phyloP scores from a whole-genome alignment of 495 filamentous ascomycete species.

The Hypoxylon perforatum region DNA sequence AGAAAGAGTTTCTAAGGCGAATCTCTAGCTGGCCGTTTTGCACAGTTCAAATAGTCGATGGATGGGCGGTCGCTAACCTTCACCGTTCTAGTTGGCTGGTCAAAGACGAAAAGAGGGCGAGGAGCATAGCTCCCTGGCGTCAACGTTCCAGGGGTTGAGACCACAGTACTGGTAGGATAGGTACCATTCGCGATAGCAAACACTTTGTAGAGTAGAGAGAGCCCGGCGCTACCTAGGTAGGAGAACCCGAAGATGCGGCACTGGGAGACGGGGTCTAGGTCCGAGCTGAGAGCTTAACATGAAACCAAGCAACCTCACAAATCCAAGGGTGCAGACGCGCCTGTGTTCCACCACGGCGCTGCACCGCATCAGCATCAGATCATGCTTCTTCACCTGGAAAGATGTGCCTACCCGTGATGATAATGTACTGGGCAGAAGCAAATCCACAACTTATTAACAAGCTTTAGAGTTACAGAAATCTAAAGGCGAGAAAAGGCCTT shows the following conservation, averaged over 20 bases:
- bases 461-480: no score
- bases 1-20: constrained; percentile 6
- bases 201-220: constrained; percentile 10
- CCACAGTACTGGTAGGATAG: constrained; percentile 46
- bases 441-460: no score
- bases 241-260: constrained; percentile 12
- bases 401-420: no score
- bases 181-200: constrained; percentile 3
- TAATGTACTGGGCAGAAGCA: no score
- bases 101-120: constrained; percentile 43
- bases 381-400: constrained; percentile 29
- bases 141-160: constrained; percentile 46
- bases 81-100: constrained; percentile 35
- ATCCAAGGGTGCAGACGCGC: constrained; percentile 8
- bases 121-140: constrained; percentile 41
- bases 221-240: neutral
- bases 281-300: constrained; percentile 7
- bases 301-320: constrained; percentile 9
- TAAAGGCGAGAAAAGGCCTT: no score
- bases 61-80: constrained; percentile 18
- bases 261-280: constrained; percentile 29
- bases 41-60: neutral
- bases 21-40: neutral
- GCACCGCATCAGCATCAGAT: constrained; percentile 29
- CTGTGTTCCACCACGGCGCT: constrained; percentile 8